phyloP scores from a whole-genome alignment of 768 basidiomycete genomes.

The Lentinula raphanica region DNA sequence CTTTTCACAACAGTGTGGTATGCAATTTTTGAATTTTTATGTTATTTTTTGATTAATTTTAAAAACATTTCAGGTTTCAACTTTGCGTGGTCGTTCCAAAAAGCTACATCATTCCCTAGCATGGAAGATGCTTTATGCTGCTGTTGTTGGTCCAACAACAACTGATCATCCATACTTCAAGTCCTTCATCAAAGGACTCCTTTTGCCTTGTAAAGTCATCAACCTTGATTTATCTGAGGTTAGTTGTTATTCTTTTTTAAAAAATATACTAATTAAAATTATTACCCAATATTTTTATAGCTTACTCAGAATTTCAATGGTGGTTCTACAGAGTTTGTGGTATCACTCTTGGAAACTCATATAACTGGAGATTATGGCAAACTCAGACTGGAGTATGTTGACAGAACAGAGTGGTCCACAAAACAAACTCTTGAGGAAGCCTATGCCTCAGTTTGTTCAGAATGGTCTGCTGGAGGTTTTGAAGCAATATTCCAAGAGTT shows the following conservation, averaged over 20 bases:
- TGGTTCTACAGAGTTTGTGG: neutral
- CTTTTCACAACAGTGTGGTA: neutral
- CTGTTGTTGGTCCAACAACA: neutral
- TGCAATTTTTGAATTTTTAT: neutral
- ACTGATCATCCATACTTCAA: neutral
- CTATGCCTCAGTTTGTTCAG: neutral
- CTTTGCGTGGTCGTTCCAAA: neutral
- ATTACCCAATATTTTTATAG: too few relatives aligned
- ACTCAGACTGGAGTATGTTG: neutral
- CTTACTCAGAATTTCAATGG: neutral
- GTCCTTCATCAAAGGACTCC: neutral
- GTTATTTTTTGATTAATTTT: neutral
- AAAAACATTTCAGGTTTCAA: neutral
- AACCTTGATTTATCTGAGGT: neutral
- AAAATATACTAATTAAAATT: too few relatives aligned
- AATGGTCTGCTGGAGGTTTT: neutral
- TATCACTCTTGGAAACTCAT: neutral
- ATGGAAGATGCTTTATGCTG: neutral
- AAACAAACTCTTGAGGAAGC: neutral
- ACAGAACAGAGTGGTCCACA: neutral
- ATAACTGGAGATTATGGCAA: neutral
- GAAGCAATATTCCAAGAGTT: neutral
- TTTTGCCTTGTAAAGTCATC: neutral
- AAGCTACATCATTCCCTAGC: neutral
- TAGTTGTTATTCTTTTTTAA: neutral